Evolutionary conservation across 2,329 filamentous ascomycete genomes (phyloP).

Genomic region (Grosmannia penicillata): DNA sequence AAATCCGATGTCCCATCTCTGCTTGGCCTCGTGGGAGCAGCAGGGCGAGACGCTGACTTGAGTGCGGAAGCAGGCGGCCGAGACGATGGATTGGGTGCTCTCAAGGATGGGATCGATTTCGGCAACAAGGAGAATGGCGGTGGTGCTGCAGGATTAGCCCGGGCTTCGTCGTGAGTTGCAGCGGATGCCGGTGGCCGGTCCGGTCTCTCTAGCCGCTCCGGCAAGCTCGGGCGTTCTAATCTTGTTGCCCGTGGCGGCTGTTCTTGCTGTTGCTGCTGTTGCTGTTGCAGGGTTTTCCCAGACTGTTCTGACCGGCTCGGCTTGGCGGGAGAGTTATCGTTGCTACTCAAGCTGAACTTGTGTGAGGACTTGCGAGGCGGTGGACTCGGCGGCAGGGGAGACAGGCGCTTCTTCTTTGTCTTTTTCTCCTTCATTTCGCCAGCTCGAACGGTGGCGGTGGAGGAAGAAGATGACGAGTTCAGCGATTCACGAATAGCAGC

Average conservation of each 20-base stretch:
- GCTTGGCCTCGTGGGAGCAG: conserved; percentile 47
- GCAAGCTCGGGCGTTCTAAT: too few relatives aligned
- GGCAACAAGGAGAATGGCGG: not conserved
- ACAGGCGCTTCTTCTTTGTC: conserved; percentile 27
- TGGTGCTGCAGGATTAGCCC: too few relatives aligned
- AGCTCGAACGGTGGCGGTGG: conserved; percentile 39
- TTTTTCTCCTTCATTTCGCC: conserved; percentile 29
- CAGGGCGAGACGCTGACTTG: conserved; percentile 14
- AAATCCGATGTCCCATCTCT: conserved; percentile 52
- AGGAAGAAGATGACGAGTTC: conserved; percentile 58
- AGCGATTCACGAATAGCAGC: conserved; percentile 54
- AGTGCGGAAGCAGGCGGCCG: not conserved
- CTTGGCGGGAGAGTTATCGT: conserved; percentile 18
- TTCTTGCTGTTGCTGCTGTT: too few relatives aligned
- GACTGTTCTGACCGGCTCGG: conserved; percentile 9
- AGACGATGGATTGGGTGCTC: conserved; percentile 13
- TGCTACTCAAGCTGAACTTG: conserved; percentile 29
- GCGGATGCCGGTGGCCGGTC: too few relatives aligned
- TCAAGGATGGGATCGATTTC: not conserved
- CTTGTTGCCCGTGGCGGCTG: too few relatives aligned
- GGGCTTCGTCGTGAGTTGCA: too few relatives aligned
- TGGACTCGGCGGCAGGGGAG: conserved; percentile 41
- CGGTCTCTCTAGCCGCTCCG: too few relatives aligned
- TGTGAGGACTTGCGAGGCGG: conserved; percentile 48
- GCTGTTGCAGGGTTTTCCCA: too few relatives aligned